These are phyloP conservation scores for Cutaneotrichosporon cutaneum DNA, from an alignment of 1,284 basidiomycete species.

Conservation along the genomic window DNA sequence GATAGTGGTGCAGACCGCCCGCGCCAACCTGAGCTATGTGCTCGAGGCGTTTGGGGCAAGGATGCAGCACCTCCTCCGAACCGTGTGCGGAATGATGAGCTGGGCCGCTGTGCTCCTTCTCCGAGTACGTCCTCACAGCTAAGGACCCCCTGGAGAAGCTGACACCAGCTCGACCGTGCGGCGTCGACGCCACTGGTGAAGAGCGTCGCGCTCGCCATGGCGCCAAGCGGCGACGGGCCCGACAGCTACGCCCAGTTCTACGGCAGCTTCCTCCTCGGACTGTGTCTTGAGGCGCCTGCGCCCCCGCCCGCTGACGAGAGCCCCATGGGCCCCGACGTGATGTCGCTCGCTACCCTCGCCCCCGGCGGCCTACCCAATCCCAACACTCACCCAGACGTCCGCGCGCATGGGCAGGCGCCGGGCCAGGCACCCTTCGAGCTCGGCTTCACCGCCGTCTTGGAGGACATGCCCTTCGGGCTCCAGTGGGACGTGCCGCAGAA, in stretches of 20 bases:
- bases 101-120: slow-evolving; percentile 12
- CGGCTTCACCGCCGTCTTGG: background rate
- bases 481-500: slow-evolving; percentile 10
- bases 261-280: slow-evolving; percentile 13
- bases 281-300: slow-evolving; percentile 8
- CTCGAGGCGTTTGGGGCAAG: background rate
- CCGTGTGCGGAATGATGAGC: slow-evolving; percentile 11
- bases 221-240: slow-evolving; percentile 6
- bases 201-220: slow-evolving; percentile 10
- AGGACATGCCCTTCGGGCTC: slow-evolving; percentile 4
- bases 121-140: background rate
- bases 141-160: background rate
- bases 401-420: no score
- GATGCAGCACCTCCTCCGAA: slow-evolving; percentile 13
- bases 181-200: slow-evolving; percentile 1
- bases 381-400: no score
- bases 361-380: no score
- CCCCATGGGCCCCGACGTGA: background rate
- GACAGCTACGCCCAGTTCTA: slow-evolving; percentile 15
- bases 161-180: slow-evolving; percentile 11
- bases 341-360: background rate
- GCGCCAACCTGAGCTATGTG: slow-evolving; percentile 1
- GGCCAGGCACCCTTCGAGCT: no score
- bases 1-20: background rate
- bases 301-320: no score